These are phyloP conservation scores for Candida methanosorbosa DNA, from an alignment of 805 yeast species.

Conservation along the genomic window DNA sequence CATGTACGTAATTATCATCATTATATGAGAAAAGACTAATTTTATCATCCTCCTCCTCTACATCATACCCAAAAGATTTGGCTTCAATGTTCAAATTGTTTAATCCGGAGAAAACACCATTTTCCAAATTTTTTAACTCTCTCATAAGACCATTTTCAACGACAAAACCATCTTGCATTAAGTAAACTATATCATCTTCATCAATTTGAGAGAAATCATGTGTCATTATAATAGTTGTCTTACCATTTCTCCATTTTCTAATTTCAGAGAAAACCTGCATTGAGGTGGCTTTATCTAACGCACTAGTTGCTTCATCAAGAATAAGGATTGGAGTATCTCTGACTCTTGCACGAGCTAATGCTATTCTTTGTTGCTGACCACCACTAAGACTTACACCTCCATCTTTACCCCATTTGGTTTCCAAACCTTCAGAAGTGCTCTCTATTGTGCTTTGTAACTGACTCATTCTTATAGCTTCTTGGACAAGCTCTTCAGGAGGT, in stretches of 20 bases:
- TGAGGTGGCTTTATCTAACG: conserved; percentile 53
- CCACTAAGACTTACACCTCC: conserved; percentile 59
- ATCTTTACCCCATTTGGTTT: conserved; percentile 40
- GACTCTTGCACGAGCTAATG: conserved; percentile 74
- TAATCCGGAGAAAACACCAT: conserved; percentile 2
- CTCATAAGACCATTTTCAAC: conserved; percentile 33
- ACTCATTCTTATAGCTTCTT: conserved; percentile 44
- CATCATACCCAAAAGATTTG: too few relatives aligned
- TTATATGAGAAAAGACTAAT: background rate
- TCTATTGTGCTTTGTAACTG: conserved; percentile 39
- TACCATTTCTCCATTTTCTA: conserved; percentile 50
- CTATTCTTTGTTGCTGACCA: conserved; percentile 82
- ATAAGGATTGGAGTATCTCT: conserved; percentile 69
- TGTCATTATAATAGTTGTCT: conserved; percentile 74
- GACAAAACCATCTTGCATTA: conserved; percentile 54
- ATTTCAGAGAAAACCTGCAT: conserved; percentile 39
- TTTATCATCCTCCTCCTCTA: background rate
- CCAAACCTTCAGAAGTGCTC: conserved; percentile 44
- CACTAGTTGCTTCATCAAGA: conserved; percentile 82
- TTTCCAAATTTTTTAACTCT: conserved; percentile 17
- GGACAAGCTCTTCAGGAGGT: conserved; percentile 17
- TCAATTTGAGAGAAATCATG: conserved; percentile 62
- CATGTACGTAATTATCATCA: too few relatives aligned
- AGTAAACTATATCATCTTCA: conserved; percentile 45
- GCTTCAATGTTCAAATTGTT: background rate